Conservation (phyloP, 2,329 filamentous ascomycete species). For the Chalaropsis ovoidea region DNA sequence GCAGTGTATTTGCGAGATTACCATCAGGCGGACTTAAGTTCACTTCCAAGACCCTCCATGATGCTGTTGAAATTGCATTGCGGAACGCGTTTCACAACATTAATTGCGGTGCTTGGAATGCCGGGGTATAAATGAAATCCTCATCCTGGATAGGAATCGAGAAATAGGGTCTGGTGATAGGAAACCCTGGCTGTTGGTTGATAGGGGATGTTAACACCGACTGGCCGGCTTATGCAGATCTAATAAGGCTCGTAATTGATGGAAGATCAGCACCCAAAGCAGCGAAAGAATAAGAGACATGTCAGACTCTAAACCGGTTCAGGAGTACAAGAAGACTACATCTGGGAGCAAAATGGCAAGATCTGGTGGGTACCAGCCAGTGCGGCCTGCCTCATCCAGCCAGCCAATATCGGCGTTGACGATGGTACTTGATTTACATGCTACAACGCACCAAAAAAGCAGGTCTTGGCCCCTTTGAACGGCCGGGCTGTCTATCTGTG, state of each 20-base stretch:
- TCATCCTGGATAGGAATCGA: not conserved
- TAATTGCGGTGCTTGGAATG: not conserved
- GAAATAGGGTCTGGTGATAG: not conserved
- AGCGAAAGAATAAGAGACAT: conserved; percentile 8
- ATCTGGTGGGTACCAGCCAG: not conserved
- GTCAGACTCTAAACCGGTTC: conserved; percentile 1
- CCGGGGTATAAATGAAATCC: not conserved
- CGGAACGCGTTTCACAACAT: not conserved
- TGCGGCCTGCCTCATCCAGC: not conserved
- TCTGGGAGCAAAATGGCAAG: not conserved
- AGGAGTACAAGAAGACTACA: not conserved
- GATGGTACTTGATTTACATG: not conserved
- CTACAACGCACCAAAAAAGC: not conserved
- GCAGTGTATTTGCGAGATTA: not conserved
- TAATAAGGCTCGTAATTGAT: not conserved
- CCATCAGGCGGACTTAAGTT: not conserved
- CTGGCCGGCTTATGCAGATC: not conserved
- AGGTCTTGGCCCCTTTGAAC: not conserved
- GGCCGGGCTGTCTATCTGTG: conserved; percentile 1
- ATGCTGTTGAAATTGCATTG: not conserved
- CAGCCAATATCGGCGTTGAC: not conserved
- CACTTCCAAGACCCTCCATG: not conserved
- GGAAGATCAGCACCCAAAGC: not conserved
- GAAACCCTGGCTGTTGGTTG: not conserved
- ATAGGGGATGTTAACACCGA: not conserved